These are phyloP conservation scores for Phialophora tarda DNA, from an alignment of 2,329 filamentous ascomycete species.

Conservation along the genomic window DNA sequence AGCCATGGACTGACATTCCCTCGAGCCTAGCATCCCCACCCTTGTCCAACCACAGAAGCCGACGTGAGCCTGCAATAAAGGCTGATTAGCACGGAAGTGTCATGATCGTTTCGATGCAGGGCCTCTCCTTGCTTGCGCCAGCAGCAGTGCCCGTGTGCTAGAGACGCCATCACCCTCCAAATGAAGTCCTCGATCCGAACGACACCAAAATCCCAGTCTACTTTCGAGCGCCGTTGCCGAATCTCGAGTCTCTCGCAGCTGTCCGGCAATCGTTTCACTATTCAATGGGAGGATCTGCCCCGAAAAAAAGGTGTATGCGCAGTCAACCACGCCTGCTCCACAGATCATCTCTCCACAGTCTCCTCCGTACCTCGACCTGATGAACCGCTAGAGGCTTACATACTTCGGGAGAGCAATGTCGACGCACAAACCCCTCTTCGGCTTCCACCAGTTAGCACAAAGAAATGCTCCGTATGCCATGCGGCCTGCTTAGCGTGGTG, in stretches of 20 bases:
- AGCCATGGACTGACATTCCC: conserved; percentile 1
- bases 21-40: neutral
- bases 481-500: conserved; percentile 32
- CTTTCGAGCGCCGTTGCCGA: neutral
- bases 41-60: conserved; percentile 2
- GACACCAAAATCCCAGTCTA: neutral
- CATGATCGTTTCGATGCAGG: neutral
- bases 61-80: neutral
- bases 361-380: conserved; percentile 16
- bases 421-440: conserved; percentile 14
- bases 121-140: neutral
- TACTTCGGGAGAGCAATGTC: conserved; percentile 22
- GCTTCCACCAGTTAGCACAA: conserved; percentile 15
- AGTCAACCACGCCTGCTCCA: conserved; percentile 10
- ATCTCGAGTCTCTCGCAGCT: neutral
- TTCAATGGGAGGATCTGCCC: neutral
- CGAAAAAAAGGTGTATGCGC: neutral
- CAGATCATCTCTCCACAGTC: conserved; percentile 29
- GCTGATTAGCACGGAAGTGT: conserved; percentile 3
- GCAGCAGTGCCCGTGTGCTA: no score
- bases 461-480: conserved; percentile 20
- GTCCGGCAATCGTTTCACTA: neutral
- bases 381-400: conserved; percentile 19
- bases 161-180: neutral
- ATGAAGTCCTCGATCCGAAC: neutral